A percentile compares a stretch with the other conserved stretches of the same genome.
Evolutionary conservation across 2,329 filamentous ascomycete species (phyloP).

Genomic region (Neonectria punicea): DNA sequence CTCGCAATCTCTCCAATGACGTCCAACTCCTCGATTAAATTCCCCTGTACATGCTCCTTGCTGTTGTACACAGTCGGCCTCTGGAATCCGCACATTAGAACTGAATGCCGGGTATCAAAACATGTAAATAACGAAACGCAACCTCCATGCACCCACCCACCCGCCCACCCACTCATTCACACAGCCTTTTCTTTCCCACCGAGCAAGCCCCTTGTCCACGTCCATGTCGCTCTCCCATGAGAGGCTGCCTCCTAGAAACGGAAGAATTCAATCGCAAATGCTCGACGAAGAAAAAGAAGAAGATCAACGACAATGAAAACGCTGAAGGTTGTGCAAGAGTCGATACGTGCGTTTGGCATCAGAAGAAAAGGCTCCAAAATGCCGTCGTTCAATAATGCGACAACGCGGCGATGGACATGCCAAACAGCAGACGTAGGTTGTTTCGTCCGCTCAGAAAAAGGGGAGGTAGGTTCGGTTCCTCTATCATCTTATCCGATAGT

Average conservation of each 20-base stretch:
- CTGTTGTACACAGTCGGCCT: conserved; percentile 35
- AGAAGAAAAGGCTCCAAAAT: conserved; percentile 16
- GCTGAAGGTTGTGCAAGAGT: conserved; percentile 25
- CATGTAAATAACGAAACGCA: conserved; percentile 27
- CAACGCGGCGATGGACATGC: conserved; percentile 39
- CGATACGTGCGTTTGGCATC: conserved; percentile 14
- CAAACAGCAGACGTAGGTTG: conserved; percentile 34
- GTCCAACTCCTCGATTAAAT: conserved; percentile 33
- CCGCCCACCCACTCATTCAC: neutral
- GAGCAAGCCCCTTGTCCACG: neutral
- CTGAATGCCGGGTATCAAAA: conserved; percentile 44
- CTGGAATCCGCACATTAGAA: conserved; percentile 16
- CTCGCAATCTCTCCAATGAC: conserved; percentile 31
- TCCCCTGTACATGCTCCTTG: conserved; percentile 32
- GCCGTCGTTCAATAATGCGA: conserved; percentile 34
- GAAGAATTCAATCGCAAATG: conserved; percentile 7
- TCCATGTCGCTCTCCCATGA: conserved; percentile 2
- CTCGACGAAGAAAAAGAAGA: neutral
- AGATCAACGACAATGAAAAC: conserved; percentile 28
- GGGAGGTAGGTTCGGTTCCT: conserved; percentile 17
- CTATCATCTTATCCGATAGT: conserved; percentile 20
- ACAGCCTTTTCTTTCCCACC: conserved; percentile 5
- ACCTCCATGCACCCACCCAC: conserved; percentile 9
- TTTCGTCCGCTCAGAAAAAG: conserved; percentile 25
- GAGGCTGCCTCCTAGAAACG: neutral